Evolutionary conservation across 345 rosid species (phyloP), one percentile per base, ranked within the genome.

Genomic region (Brassica nigra): DNA sequence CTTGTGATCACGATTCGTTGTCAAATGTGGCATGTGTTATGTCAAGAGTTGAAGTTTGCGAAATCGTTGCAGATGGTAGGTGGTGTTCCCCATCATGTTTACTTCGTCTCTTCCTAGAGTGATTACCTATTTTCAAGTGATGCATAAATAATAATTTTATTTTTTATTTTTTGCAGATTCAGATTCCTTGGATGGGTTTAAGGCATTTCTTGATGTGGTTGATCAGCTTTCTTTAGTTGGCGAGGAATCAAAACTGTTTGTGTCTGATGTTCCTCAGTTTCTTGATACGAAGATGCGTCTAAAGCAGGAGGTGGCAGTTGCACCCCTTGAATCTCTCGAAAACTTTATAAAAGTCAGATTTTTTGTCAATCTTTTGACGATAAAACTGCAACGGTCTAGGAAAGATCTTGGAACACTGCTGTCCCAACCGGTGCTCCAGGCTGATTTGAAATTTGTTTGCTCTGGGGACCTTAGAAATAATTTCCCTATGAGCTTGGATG

Each of bases 31-130:
- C 79, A 20, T 87, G 93, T 84, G 75, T 91, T 73, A 94, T 92
- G 97, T 86, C 85, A 80, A 89, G 83, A 80, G 84, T 94, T 47
- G 73, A 72, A 31, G 47, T 61, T 66, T 90, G 92, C 82, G 87
- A 90, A 86, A 52, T 92, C 67, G 18, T 85, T 82, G 84, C 71
- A 36, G 90, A 90, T 83, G 98, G 98, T 94, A 89, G 85, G 80
- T 71, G 67, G 57, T 73, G 78, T 79, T 37, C 30, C 10, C 23
- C 67, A 76, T 69, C 34, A 62, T 57, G 37, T 34, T 73, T 58
- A 70, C 33, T 76, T 66, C 42, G 2, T 76, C 79, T 39, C 68
- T 73, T 30, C 67, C 37, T 71, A 15, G 37, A 70, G 70, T 18
- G 42, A 58, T 62, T 49, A 54, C 16, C 3, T 14, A 75, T 69